Evolutionary conservation across 129 eudicot genomes (phyloP).

Genomic region (Flaveria ramosissima): DNA sequence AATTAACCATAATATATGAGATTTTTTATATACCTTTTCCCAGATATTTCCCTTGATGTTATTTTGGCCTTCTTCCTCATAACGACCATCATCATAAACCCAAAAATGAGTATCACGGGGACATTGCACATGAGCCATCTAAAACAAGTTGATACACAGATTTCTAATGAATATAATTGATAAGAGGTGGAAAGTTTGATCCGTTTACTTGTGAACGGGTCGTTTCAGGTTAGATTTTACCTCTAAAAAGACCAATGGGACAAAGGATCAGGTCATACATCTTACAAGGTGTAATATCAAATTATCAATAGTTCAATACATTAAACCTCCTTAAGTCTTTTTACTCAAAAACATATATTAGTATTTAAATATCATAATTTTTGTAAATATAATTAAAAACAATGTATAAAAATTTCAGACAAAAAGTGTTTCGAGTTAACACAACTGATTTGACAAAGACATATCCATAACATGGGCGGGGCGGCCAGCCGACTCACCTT

Average conservation of each 20-base stretch:
- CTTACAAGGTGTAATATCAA: background rate
- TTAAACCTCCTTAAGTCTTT: background rate
- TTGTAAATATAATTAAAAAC: background rate
- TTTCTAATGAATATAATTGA: background rate
- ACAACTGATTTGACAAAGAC: background rate
- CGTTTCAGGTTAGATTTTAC: background rate
- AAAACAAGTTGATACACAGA: constrained; percentile 30
- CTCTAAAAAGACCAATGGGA: background rate
- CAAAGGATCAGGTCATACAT: background rate
- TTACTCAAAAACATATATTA: background rate
- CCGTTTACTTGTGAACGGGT: background rate
- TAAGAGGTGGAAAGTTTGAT: background rate
- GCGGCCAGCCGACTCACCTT: background rate
- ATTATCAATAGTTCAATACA: too few species aligned
- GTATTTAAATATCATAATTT: background rate
- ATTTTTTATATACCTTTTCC: constrained; percentile 44
- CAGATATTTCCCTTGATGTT: constrained; percentile 58
- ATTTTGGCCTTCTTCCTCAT: constrained; percentile 63
- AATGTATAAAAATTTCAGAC: background rate
- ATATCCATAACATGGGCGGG: background rate
- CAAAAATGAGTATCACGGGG: constrained; percentile 53
- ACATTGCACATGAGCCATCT: constrained; percentile 56
- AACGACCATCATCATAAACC: constrained; percentile 58
- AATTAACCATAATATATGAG: constrained; percentile 4
- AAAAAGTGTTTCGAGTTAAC: background rate